Evolutionary conservation across 2,329 filamentous ascomycete species (phyloP), one percentile per base, ranked within the genome.

Genomic region (Xylariaceae sp.): DNA sequence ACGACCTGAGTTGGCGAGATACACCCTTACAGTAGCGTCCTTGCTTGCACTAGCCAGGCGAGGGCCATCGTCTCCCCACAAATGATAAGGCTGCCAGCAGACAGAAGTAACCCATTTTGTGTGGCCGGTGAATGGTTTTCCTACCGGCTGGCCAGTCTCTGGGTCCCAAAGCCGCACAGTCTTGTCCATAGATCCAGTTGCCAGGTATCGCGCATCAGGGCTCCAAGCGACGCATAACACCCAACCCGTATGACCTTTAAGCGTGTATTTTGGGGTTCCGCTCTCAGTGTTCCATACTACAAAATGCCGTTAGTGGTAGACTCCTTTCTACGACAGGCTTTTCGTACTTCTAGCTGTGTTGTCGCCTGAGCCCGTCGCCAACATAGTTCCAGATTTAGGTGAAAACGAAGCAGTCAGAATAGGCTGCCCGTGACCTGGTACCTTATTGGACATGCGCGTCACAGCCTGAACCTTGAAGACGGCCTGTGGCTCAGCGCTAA

Each of bases 381-480:
- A 76, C 44, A 83, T 76, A 9, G 81, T 81, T 19, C 87, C 91
- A 6, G 78, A 81, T 29, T 78, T 76, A 0, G 91, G 91, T 1
- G 87, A 93, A 64, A 96, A 97, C 30, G 90, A 82, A 2, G 87
- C 84, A 22, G 87, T 79, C 17, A 97, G 73, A 53, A 97, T 97
- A 3, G 90, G 83, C 63, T 95, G 87, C 30, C 89, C 90, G 64
- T 98, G 93, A 11, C 93, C 93, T 3, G 85, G 83, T 51, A 97
- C 94, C 40, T 83, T 83, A 46, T 90, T 87, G 6, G 90, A 86
- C 68, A 93, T 91, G 64, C 93, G 79, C 37, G 90, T 91, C 32
- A 96, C 89, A 9, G 89, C 86, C 56, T 93, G 89, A 18, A 97
- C 93, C 56, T 85, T 83, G 72, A 96, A 97, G 0, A 97, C 86